phyloP scores from a whole-genome alignment of 495 filamentous ascomycete genomes.

The Neurospora tetrasperma region DNA sequence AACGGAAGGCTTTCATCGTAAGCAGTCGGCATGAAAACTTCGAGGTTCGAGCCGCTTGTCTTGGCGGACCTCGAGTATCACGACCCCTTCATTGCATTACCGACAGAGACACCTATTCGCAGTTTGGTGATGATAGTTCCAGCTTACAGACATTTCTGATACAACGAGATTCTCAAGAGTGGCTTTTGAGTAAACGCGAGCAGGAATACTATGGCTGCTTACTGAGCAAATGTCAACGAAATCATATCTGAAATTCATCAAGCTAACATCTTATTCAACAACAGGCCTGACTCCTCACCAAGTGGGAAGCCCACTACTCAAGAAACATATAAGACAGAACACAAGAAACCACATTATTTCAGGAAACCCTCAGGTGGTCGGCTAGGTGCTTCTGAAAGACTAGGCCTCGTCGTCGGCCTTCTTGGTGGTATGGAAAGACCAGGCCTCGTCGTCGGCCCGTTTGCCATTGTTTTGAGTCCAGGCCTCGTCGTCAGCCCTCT shows the following conservation, averaged over 20 bases:
- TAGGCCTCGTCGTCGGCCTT: not conserved
- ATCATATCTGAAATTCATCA: not conserved
- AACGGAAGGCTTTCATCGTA: not conserved
- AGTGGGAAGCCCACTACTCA: not conserved
- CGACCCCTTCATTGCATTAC: not conserved
- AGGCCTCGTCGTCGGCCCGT: not conserved
- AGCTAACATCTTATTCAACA: not conserved
- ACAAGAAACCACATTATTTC: not conserved
- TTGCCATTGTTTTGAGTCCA: not conserved
- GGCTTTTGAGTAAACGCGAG: not conserved
- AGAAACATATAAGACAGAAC: not conserved
- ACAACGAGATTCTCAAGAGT: not conserved
- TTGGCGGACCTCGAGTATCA: not conserved
- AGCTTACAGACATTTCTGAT: not conserved
- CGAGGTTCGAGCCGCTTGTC: not conserved
- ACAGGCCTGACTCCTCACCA: not conserved
- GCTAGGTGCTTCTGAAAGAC: not conserved
- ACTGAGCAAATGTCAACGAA: not conserved
- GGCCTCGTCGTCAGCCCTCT: not conserved
- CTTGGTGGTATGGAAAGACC: not conserved
- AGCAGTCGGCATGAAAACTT: not conserved
- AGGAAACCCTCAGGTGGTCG: not conserved
- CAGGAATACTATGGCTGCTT: not conserved
- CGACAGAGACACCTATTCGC: not conserved
- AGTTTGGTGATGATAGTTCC: not conserved